phyloP scores from a whole-genome alignment of 2,329 filamentous ascomycete species.

The Fusarium annulatum region DNA sequence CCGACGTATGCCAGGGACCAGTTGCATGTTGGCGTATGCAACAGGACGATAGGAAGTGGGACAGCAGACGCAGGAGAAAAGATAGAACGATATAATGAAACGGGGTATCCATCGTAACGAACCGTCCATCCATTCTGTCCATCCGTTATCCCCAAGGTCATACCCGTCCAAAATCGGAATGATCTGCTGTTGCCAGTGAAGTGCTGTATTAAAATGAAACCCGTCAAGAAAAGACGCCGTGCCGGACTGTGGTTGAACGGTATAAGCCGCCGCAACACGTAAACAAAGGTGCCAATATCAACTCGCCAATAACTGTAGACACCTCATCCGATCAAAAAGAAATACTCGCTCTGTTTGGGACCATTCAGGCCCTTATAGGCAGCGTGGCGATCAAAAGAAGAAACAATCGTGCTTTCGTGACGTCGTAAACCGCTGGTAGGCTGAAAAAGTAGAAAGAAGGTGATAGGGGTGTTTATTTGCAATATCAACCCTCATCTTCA shows the following conservation, averaged over 20 bases:
- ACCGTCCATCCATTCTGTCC: constrained; percentile 59
- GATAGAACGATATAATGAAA: constrained; percentile 42
- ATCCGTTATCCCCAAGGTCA: constrained; percentile 48
- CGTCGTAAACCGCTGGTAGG: constrained; percentile 50
- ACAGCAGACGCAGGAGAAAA: constrained; percentile 36
- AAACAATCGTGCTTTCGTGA: constrained; percentile 50
- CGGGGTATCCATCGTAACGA: constrained; percentile 59
- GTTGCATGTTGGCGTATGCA: constrained; percentile 33
- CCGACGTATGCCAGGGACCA: constrained; percentile 32
- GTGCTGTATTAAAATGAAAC: constrained; percentile 51
- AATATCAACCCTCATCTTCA: constrained; percentile 56
- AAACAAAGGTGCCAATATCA: constrained; percentile 33
- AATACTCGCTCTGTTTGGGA: constrained; percentile 5
- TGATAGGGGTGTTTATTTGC: constrained; percentile 15
- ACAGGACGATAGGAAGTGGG: constrained; percentile 28
- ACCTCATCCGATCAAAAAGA: constrained; percentile 17
- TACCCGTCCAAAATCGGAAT: constrained; percentile 33
- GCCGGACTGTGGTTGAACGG: background rate
- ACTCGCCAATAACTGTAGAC: constrained; percentile 22
- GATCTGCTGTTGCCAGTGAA: constrained; percentile 55
- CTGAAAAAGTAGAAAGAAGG: constrained; percentile 45
- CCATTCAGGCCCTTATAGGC: constrained; percentile 8
- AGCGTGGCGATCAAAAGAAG: constrained; percentile 30
- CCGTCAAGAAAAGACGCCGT: constrained; percentile 17
- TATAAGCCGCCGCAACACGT: constrained; percentile 10